These are phyloP conservation scores for Ophiocordyceps sinensis DNA, from an alignment of 2,329 filamentous ascomycete genomes.

Conservation along the genomic window DNA sequence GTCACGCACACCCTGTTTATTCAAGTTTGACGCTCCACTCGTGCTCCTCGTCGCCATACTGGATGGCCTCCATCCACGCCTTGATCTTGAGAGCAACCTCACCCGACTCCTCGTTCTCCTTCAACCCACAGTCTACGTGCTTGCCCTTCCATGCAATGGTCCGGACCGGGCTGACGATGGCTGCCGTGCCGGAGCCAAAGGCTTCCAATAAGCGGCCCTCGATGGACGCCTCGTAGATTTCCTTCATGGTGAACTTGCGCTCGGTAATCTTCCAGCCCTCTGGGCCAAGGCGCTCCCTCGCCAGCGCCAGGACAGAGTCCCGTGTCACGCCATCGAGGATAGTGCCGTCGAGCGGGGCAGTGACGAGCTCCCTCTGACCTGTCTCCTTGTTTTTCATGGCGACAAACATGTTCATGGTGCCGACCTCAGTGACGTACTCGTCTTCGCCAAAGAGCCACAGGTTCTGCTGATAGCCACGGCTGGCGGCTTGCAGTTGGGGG, in stretches of 20 bases:
- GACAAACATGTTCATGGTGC: slow-evolving; percentile 97
- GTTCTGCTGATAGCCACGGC: slow-evolving; percentile 92
- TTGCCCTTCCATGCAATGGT: slow-evolving; percentile 80
- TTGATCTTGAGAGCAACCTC: slow-evolving; percentile 79
- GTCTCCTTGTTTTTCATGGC: slow-evolving; percentile 75
- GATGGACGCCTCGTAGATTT: slow-evolving; percentile 64
- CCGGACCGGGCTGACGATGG: slow-evolving; percentile 81
- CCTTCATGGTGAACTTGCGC: slow-evolving; percentile 83
- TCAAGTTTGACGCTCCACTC: slow-evolving; percentile 61
- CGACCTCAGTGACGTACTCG: slow-evolving; percentile 92
- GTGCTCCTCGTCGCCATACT: slow-evolving; percentile 89
- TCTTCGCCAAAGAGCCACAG: slow-evolving; percentile 95
- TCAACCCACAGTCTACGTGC: slow-evolving; percentile 69
- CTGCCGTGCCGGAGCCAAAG: slow-evolving; percentile 87
- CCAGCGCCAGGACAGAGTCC: slow-evolving; percentile 78
- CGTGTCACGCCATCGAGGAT: slow-evolving; percentile 91
- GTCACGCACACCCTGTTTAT: not conserved
- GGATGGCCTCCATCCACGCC: slow-evolving; percentile 89
- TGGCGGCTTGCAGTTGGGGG: slow-evolving; percentile 85
- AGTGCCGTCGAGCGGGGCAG: slow-evolving; percentile 90
- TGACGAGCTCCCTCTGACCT: slow-evolving; percentile 82
- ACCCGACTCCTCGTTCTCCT: slow-evolving; percentile 71
- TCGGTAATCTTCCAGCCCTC: slow-evolving; percentile 83
- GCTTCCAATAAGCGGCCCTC: slow-evolving; percentile 85
- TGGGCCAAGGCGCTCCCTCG: slow-evolving; percentile 65